phyloP scores from a whole-genome alignment of 2,329 filamentous ascomycete species.

The Colletotrichum theobromicola region DNA sequence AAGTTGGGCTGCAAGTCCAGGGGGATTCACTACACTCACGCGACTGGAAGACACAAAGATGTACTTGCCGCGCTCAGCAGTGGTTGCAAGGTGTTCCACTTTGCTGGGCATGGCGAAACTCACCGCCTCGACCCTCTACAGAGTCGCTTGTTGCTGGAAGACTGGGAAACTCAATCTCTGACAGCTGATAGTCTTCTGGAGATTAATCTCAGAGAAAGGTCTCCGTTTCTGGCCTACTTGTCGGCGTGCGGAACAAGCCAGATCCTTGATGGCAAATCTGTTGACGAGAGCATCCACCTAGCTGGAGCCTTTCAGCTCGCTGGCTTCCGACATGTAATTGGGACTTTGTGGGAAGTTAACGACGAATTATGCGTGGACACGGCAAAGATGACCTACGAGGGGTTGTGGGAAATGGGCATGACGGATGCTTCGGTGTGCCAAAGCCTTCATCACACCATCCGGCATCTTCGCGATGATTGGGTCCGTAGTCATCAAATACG shows the following conservation, averaged over 20 bases:
- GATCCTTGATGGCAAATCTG: slow-evolving; percentile 22
- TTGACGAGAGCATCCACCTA: slow-evolving; percentile 38
- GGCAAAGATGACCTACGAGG: slow-evolving; percentile 31
- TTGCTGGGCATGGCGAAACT: slow-evolving; percentile 41
- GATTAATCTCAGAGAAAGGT: slow-evolving; percentile 1
- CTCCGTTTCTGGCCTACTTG: slow-evolving; percentile 41
- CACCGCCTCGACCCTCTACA: not conserved
- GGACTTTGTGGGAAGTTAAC: slow-evolving; percentile 23
- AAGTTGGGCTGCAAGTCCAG: not conserved
- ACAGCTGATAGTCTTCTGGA: slow-evolving; percentile 22
- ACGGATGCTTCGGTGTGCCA: not conserved
- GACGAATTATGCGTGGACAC: slow-evolving; percentile 35
- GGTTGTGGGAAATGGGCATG: not conserved
- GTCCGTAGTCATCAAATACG: not conserved
- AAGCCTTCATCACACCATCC: not conserved
- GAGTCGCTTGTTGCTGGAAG: slow-evolving; percentile 15
- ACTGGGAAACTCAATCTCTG: not conserved
- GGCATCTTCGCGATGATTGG: not conserved
- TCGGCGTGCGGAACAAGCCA: slow-evolving; percentile 40
- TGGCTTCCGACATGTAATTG: slow-evolving; percentile 41
- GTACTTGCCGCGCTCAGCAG: slow-evolving; percentile 26
- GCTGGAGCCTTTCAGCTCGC: slow-evolving; percentile 39
- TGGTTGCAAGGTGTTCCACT: slow-evolving; percentile 42
- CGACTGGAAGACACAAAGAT: slow-evolving; percentile 19
- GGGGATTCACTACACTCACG: not conserved